These are phyloP conservation scores for Quercus suber DNA, from an alignment of 306 rosid genomes.

Conservation along the genomic window DNA sequence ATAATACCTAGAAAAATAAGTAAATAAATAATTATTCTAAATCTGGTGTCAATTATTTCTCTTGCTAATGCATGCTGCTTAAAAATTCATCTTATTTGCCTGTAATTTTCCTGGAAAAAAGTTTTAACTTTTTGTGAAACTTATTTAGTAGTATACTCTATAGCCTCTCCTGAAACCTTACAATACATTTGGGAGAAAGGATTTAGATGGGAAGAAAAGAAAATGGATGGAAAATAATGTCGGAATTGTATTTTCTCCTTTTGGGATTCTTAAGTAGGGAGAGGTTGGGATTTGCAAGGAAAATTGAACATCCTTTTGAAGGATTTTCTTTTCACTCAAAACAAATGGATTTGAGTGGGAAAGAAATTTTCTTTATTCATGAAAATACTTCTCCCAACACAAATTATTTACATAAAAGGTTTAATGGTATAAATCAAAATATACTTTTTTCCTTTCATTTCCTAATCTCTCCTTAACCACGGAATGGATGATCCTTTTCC, in stretches of 20 bases:
- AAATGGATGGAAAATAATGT: not conserved
- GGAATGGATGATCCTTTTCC: not conserved
- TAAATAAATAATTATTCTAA: not conserved
- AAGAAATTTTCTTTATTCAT: not conserved
- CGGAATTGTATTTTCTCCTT: not conserved
- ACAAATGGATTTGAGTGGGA: not conserved
- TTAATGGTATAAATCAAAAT: not conserved
- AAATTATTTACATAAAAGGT: not conserved
- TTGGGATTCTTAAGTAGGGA: not conserved
- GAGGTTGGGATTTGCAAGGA: not conserved
- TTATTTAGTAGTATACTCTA: no score
- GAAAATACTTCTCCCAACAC: not conserved
- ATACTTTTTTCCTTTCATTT: not conserved
- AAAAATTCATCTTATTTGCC: not conserved
- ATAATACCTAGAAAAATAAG: no score
- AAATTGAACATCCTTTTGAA: not conserved
- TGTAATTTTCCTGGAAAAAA: not conserved
- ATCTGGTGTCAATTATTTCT: not conserved
- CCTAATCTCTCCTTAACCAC: not conserved
- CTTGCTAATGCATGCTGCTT: not conserved
- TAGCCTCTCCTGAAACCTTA: not conserved
- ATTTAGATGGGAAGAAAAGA: not conserved
- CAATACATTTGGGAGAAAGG: no score
- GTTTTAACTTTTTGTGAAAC: no score
- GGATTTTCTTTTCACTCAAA: not conserved